Base-by-base conservation (phyloP, 2,329 filamentous ascomycete species). In the Botrytis fabae region DNA sequence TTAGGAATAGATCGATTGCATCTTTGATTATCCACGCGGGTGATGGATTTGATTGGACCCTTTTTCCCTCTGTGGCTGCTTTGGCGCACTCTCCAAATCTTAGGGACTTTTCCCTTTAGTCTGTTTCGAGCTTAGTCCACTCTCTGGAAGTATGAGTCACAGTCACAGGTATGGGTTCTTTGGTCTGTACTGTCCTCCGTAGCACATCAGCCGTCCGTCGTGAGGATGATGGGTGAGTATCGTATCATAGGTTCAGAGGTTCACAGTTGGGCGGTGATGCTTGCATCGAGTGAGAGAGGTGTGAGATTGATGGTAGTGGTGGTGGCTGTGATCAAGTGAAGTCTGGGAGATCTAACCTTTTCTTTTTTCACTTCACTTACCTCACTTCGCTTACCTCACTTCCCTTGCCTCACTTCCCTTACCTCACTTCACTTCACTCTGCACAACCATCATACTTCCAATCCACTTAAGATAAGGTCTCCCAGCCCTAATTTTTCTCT, bases 81-180 rank as follows among this genome's bases (percentile, higher is more conserved):
- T 44, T 10, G 28, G 57, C 32, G 22, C n/a, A 42, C 28, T 6
- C 22, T 25, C 4, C 1, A 4, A 51, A 51, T 51, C 22, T 63
- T 35, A 32, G n/a, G 32, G 22, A n/a, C n/a, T 32, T 64, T 18
- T 32, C 20, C 25, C 35, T 38, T 22, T 40, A 46, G 42, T 22
- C 35, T 46, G 62, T 46, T 64, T 64, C 16, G 18, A 64, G 62
- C 25, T 35, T 65, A 65, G 62, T 35, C 35, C 6, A 14, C 25
- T 25, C 32, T 25, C 16, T 7, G 14, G n/a, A n/a, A n/a, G 28
- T 65, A 65, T 65, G 62, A 65, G 62, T 65, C 62, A 65, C 42
- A 35, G 5, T 65, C 7, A 20, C 22, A 25, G 22, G 25, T 1
- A 25, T 32, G 32, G 32, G 32, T 32, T 32, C 32, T 32, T 32